These are phyloP conservation scores for Talaromyces sp. DNA, from an alignment of 2,329 filamentous ascomycete species.

Conservation along the genomic window DNA sequence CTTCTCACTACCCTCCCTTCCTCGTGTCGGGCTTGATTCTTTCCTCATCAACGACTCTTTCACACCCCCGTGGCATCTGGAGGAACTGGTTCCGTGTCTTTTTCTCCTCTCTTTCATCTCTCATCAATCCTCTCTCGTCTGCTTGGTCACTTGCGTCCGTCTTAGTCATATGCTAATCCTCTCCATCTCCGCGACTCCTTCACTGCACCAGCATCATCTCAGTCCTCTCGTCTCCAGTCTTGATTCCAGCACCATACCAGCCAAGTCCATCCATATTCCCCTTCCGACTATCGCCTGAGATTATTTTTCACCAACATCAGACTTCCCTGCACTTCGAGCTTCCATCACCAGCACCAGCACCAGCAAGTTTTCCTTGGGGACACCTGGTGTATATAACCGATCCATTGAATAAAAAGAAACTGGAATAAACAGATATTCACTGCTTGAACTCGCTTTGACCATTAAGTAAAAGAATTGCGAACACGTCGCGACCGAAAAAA, in stretches of 20 bases:
- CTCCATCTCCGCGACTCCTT: slow-evolving; percentile 12
- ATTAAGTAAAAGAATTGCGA: slow-evolving; percentile 31
- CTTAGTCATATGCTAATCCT: slow-evolving; percentile 8
- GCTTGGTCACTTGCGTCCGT: slow-evolving; percentile 1
- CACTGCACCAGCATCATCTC: slow-evolving; percentile 15
- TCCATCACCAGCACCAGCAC: slow-evolving; percentile 51
- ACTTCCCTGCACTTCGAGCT: slow-evolving; percentile 23
- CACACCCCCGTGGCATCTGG: slow-evolving; percentile 9
- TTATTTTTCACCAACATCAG: slow-evolving; percentile 2
- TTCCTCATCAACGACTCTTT: neutral
- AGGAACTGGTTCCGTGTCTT: slow-evolving; percentile 20
- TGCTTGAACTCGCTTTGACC: slow-evolving; percentile 42
- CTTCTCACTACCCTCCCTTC: neutral
- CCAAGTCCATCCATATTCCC: slow-evolving; percentile 9
- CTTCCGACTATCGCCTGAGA: slow-evolving; percentile 15
- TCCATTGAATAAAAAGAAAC: slow-evolving; percentile 52
- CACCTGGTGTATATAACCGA: slow-evolving; percentile 77
- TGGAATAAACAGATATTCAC: slow-evolving; percentile 46
- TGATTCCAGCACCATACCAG: slow-evolving; percentile 10
- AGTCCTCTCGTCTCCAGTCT: slow-evolving; percentile 12
- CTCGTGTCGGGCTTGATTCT: neutral
- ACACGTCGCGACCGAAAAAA: slow-evolving; percentile 35
- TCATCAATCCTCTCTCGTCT: neutral
- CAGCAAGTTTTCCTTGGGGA: slow-evolving; percentile 91
- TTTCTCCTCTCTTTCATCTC: slow-evolving; percentile 8